Evolutionary conservation across 176 grass and related monocot genomes (phyloP).

Genomic region (Alopecurus myosuroides): DNA sequence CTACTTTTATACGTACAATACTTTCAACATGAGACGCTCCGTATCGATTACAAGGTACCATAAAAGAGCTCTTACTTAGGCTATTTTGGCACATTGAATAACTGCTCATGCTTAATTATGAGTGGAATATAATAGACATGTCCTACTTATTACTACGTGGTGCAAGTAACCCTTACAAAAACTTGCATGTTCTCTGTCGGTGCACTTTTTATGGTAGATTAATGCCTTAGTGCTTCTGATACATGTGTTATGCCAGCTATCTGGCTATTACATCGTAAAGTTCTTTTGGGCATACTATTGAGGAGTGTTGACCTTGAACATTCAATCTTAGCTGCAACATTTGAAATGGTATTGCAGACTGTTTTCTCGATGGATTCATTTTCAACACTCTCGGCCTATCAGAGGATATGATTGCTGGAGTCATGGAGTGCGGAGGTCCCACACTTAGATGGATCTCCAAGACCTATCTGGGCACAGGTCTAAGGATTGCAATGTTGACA

Average conservation of each 20-base stretch:
- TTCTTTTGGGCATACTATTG: background rate
- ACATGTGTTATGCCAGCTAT: background rate
- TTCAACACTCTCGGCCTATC: conserved; percentile 63
- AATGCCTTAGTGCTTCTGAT: background rate
- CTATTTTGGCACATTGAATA: background rate
- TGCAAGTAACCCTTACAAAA: background rate
- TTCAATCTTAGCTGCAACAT: conserved; percentile 8
- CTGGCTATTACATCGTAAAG: background rate
- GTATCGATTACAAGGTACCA: too few species aligned
- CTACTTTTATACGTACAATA: too few species aligned
- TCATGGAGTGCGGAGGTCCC: too few species aligned
- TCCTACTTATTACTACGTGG: background rate
- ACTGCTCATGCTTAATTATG: conserved; percentile 5
- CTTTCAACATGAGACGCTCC: too few species aligned
- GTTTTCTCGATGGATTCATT: conserved; percentile 92
- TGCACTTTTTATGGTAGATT: background rate
- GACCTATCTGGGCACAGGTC: too few species aligned
- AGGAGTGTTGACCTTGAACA: background rate
- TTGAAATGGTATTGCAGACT: conserved; percentile 43
- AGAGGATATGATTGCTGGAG: conserved; percentile 93
- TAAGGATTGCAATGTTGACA: too few species aligned
- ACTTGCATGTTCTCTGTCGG: background rate
- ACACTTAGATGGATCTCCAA: too few species aligned
- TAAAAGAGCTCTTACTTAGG: too few species aligned
- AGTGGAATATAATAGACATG: background rate